Evolutionary conservation across 345 rosid genomes (phyloP), one percentile per base, ranked within the genome.

Genomic region (Durio zibethinus): DNA sequence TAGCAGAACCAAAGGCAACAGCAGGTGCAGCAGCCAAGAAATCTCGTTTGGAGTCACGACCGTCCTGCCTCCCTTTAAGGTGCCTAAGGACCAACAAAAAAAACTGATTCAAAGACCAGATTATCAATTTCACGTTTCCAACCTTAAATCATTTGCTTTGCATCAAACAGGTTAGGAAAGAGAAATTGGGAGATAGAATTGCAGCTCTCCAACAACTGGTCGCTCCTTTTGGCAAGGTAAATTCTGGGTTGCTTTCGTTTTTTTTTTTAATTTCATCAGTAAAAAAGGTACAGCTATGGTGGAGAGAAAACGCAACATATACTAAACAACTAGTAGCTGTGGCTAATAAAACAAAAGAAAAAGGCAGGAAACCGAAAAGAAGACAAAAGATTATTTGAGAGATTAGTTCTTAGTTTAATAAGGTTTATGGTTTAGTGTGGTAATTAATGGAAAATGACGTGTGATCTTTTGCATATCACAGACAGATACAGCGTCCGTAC

Each of bases 401-500:
- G 16, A 70, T 5, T 7, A 4, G 16, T 15, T n/a, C n/a, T 14
- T 25, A 45, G 57, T 70, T 48, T 69, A 25, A 15, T 14, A 47
- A 23, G 38, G 10, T 3, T 47, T 29, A 14, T 23, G 35, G 31
- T 47, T 69, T 47, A 69, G 73, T 25, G 57, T 42, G 14, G 5
- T 71, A 10, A 71, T 50, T 71, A 14, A 73, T 45, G 59, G 60
- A 35, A 76, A 67, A 35, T 68, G 61, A 82, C 64, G 57, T 65
- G 40, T 27, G 23, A 40, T n/a, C n/a, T n/a, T n/a, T n/a, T n/a
- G n/a, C n/a, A 67, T 82, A 77, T 52, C 82, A 78, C 94, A 94
- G 99, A 94, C 99, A 79, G 99, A 94, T 83, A 94, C 99, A 11
- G 98, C 99, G 78, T 93, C 99, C 74, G 99, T 94, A 79, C 84